Base-by-base conservation (phyloP, 1,139 yeast species). In the Torulaspora pretoriensis region DNA sequence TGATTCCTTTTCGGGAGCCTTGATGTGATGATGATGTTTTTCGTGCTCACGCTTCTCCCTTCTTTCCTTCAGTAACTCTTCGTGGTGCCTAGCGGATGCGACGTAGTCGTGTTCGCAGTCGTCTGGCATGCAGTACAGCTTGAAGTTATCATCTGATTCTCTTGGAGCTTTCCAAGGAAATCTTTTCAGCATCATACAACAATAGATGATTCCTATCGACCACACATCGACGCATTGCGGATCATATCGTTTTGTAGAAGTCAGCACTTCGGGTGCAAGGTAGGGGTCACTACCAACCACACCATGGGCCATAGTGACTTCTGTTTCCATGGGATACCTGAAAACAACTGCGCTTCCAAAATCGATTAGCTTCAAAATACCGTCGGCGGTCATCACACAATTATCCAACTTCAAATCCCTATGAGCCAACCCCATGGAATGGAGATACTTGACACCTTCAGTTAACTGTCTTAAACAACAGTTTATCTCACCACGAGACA, bases 231-330 rank as follows among this genome's bases (percentile, higher is more conserved):
- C 95, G 2, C 89, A 86, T 60, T 86, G 88, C 2, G 98, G 97
- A 62, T 90, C 95, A 62, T 90, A 92, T 26, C 82, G 77, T 46
- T 80, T 75, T 44, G 78, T 77, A 26, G 75, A 77, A 3, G 70
- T 64, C 54, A 94, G 75, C 13, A 90, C 97, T 65, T 92, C 99
- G 0, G 99, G 98, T 1, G 98, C 97, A 60, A 92, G 75, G 62
- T 92, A 92, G 3, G 99, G 99, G 67, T 94, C 99, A 8, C 96
- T 87, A 4, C 99, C 99, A 43, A 92, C 97, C 52, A 92, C 83
- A 5, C 98, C 98, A 54, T 84, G 90, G 40, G 96, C 90, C 56
- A 78, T 76, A 36, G 88, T 88, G 41, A 87, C 74, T 40, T 77
- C 78, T 42, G 78, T 80, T 57, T 89, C 94, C 64, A 85, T 86